Base-by-base conservation (phyloP, 257 asterid genomes). In the Solanum pennellii region DNA sequence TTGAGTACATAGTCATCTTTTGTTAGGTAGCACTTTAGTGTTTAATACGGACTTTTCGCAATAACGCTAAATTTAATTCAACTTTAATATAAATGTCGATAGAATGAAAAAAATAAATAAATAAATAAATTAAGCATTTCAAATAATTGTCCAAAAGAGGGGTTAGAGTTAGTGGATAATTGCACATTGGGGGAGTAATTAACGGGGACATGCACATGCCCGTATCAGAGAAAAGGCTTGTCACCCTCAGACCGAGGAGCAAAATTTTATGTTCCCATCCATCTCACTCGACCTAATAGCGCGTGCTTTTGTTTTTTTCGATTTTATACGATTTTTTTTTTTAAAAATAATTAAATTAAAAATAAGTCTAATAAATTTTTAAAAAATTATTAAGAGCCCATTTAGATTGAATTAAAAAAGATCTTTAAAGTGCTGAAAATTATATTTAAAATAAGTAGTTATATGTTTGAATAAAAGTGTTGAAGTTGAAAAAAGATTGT, bases 201-300 rank as follows among this genome's bases (percentile, higher is more conserved):
- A 73, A 29, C 85, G 85, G 88, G 47, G 29, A 35, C 71, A 31
- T 75, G 85, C 88, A 86, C 85, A 76, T 85, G 87, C 85, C 44
- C 44, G 41, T 12, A 27, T 79, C 66, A 25, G 66, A 79, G 84
- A 27, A 84, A 69, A 84, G 79, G 49, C 18, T 45, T 25, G 42
- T 69, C 79, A 23, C 39, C 60, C 39, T 41, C 73, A 66, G 29
- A 84, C 79, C 62, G 44, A 84, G 65, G 65, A 72, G 29, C 29
- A 29, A 80, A 47, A 1, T 16, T 29, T 27, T 80, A 9, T 27
- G 66, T 27, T 44, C 42, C 84, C 84, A 80, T 47, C 47, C 44
- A 29, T 16, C 12, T 25, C 44, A 84, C 31, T 29, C 80, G 27
- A 66, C 29, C 59, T 42, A 5, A 25, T 25, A 31, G 45, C 66